Base-by-base conservation (phyloP, 2,329 filamentous ascomycete species). In the Diplodia mutila region DNA sequence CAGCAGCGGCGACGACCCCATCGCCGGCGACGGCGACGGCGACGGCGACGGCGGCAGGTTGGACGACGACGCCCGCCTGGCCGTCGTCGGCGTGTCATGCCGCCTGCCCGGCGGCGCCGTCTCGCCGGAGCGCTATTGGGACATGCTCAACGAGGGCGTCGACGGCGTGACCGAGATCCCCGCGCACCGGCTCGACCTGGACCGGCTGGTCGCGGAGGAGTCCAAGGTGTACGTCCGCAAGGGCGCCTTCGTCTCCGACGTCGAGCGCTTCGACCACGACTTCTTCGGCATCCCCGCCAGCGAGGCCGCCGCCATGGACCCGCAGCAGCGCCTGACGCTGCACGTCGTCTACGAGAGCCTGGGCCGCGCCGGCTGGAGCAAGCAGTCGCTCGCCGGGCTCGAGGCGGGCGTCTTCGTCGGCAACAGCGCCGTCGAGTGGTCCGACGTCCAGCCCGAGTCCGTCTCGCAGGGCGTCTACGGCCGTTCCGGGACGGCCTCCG, bases 11-110 rank as follows among this genome's bases (percentile, higher is more conserved):
- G 34, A 39, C 5, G 34, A 39, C 9, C 12, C 14, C 46, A 8
- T 4, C 16, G 46, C 59, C 9, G 37, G 27, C 4, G 67, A 69
- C 11, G n/a, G n/a, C n/a, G n/a, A n/a, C n/a, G n/a, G n/a, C n/a
- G n/a, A n/a, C n/a, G n/a, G n/a, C n/a, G n/a, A n/a, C n/a, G n/a
- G n/a, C n/a, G n/a, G n/a, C n/a, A n/a, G n/a, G n/a, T n/a, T n/a
- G n/a, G n/a, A n/a, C n/a, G 80, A 79, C n/a, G 76, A 23, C 12
- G 12, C 34, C 16, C 34, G 34, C 16, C 46, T 49, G n/a, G 46
- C 46, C 21, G 18, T 82, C n/a, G 74, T 82, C 67, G 80, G 80
- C 48, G 77, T 79, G 68, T 72, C 75, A 21, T 74, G 72, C 55
- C 71, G 75, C 14, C 69, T 75, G 18, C 71, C 75, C 1, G 75